Percentiles rank a stretch among this genome's conserved stretches.
Conservation (phyloP, 208 protist species). For the Acanthamoeba triangularis region DNA sequence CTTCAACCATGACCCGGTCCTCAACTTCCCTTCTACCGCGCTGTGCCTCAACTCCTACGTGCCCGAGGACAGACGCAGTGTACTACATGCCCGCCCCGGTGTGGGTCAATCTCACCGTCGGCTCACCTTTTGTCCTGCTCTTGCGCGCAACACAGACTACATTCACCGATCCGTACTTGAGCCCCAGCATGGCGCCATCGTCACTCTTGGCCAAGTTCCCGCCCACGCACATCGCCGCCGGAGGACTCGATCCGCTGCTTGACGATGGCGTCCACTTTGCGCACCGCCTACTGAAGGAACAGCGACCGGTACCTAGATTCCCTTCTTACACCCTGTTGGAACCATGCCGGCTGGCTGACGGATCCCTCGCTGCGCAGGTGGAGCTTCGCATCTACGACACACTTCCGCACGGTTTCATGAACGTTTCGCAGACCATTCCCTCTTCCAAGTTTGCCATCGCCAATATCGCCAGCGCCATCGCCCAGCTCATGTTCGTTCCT, state of each 20-base stretch:
- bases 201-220: slow-evolving; percentile 41
- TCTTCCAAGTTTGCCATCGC: slow-evolving; percentile 21
- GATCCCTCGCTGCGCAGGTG: neutral
- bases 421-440: slow-evolving; percentile 56
- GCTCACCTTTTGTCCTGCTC: neutral
- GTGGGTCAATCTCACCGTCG: neutral
- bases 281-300: slow-evolving; percentile 6
- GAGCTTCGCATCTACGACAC: slow-evolving; percentile 8
- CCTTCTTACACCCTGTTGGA: neutral
- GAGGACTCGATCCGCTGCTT: slow-evolving; percentile 37
- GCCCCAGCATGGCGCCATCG: slow-evolving; percentile 26
- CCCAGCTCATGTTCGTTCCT: neutral
- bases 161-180: neutral
- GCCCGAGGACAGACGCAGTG: neutral
- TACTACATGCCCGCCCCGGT: neutral
- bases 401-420: slow-evolving; percentile 48
- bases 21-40: slow-evolving; percentile 23
- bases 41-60: slow-evolving; percentile 50
- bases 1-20: slow-evolving; percentile 28
- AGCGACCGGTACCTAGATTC: neutral
- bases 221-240: neutral
- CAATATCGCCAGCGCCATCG: slow-evolving; percentile 7
- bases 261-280: neutral
- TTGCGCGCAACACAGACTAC: neutral
- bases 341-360: neutral